A percentile compares a stretch with the other conserved stretches of the same genome.
Conservation (phyloP, 148 eudicot genomes). For the Limonium bicolor region DNA sequence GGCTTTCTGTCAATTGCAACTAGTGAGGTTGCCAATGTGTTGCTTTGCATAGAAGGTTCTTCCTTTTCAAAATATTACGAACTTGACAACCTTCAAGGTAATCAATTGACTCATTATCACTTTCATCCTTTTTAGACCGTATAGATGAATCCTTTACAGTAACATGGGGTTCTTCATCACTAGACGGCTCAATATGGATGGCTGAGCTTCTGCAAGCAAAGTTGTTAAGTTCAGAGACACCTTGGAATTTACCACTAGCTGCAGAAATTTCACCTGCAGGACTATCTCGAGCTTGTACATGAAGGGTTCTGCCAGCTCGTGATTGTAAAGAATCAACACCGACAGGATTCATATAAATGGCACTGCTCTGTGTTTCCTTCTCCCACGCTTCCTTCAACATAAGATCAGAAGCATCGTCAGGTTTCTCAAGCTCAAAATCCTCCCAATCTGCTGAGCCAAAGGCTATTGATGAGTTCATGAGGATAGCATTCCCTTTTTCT, state of each 20-base stretch:
- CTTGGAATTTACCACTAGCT: constrained; percentile 11
- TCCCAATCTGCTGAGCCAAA: constrained; percentile 90
- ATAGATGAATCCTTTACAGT: constrained; percentile 12
- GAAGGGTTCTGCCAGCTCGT: constrained; percentile 6
- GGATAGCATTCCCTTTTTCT: constrained; percentile 23
- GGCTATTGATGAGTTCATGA: constrained; percentile 53
- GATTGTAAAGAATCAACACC: constrained; percentile 12
- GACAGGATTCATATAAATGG: constrained; percentile 7
- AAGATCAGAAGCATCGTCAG: constrained; percentile 12
- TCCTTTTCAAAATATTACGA: constrained; percentile 19
- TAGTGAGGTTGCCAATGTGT: no score
- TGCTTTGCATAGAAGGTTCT: constrained; percentile 12
- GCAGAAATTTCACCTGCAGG: constrained; percentile 7
- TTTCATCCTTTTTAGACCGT: constrained; percentile 12
- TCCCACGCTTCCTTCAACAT: constrained; percentile 19
- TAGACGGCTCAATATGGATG: constrained; percentile 8
- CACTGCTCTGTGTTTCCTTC: constrained; percentile 10
- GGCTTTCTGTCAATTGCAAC: no score
- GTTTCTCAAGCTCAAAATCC: constrained; percentile 49
- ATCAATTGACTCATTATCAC: constrained; percentile 22
- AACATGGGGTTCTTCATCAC: constrained; percentile 8
- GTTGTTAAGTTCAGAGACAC: constrained; percentile 14
- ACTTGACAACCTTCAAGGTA: constrained; percentile 25
- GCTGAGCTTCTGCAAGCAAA: constrained; percentile 12
- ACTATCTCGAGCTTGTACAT: constrained; percentile 14